Base-by-base conservation (phyloP, 176 grass and related monocot species). In the Panicum miliaceum region DNA sequence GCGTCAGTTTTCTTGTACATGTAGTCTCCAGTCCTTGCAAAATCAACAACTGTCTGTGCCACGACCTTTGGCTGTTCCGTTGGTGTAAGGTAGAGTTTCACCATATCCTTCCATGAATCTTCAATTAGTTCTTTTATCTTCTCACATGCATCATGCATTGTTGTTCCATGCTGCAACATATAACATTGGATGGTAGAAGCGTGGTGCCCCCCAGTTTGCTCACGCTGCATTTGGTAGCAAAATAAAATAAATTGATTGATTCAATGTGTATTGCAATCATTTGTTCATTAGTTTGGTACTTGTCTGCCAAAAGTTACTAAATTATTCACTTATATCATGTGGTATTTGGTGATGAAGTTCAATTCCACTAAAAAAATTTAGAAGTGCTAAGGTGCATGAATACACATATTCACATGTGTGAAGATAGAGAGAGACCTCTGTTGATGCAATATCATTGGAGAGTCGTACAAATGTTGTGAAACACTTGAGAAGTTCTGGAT, bases 101-200 rank as follows among this genome's bases (percentile, higher is more conserved):
- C 16, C 51, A 88, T 77, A 43, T 78, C 73, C 34, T 88, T 88
- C 71, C 86, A 83, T 36, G 54, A 50, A 69, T 88, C 73, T 78
- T 83, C 86, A 20, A 64, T 77, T 1, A 78, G 12, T 1, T 58
- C 73, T 16, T 63, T 75, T 32, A 88, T 48, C 42, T 53, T 78
- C 5, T 75, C 4, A 10, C 38, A 53, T 23, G 86, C 52, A 20
- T 34, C 72, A 53, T 77, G 15, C 40, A 53, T 32, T 1, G 48
- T 64, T 52, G 51, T 62, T 7, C 64, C 64, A 19, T 88, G 66
- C 59, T 83, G 27, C 22, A 42, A 14, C 80, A 88, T 88, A 19
- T 82, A 88, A 61, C 86, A 71, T 1, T 88, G 63, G 3, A 82
- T 15, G 5, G 70, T 88, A 1, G 71, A 87, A 22, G 38, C 78